Evolutionary conservation across 2,329 filamentous ascomycete genomes (phyloP).

Genomic region (Beauveria scarabaeidicola): DNA sequence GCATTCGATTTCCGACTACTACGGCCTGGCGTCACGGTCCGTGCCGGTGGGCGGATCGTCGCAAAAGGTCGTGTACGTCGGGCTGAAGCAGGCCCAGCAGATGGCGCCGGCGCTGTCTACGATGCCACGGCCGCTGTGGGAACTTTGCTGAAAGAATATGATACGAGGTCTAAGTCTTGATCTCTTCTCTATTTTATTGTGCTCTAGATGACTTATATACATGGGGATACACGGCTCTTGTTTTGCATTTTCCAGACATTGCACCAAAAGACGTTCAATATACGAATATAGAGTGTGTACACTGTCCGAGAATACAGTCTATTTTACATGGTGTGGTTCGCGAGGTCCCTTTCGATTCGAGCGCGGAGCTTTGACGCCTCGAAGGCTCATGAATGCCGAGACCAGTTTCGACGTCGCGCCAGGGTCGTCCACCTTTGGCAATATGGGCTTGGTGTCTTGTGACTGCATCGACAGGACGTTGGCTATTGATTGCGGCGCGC

Average conservation of each 20-base stretch:
- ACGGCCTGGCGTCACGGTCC: conserved; percentile 77
- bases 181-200: not conserved
- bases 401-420: conserved; percentile 22
- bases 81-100: conserved; percentile 46
- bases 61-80: conserved; percentile 75
- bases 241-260: not conserved
- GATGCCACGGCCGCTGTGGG: conserved; percentile 56
- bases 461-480: not conserved
- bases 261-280: not conserved
- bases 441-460: not conserved
- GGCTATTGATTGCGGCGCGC: not conserved
- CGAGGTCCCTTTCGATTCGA: not conserved
- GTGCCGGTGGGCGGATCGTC: conserved; percentile 63
- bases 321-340: not conserved
- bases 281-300: not conserved
- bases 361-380: conserved; percentile 19
- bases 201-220: not conserved
- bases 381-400: conserved; percentile 24
- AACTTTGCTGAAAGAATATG: conserved; percentile 37
- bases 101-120: conserved; percentile 23
- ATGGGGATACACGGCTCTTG: not conserved
- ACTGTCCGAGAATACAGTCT: not conserved
- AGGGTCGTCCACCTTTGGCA: conserved; percentile 15
- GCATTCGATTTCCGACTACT: conserved; percentile 86
- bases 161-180: not conserved